Evolutionary conservation across 1,139 yeast species (phyloP).

Genomic region (Insectozyma bohioensis): DNA sequence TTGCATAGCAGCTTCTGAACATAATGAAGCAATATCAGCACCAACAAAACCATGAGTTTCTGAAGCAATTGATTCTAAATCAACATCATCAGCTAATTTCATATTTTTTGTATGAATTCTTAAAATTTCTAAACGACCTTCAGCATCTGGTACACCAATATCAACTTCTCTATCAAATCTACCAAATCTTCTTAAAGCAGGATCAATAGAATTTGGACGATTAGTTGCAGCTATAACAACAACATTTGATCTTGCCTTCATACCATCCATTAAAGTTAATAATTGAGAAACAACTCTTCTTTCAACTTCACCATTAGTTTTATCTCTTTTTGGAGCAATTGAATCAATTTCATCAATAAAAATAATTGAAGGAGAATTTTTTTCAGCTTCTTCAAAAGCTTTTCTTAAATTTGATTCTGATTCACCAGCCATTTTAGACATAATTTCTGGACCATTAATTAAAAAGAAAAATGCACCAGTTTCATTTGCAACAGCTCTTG

Average conservation of each 20-base stretch:
- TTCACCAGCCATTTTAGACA: conserved; percentile 99
- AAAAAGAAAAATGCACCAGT: conserved; percentile 98
- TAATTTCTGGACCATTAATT: conserved; percentile 99
- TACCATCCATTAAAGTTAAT: conserved; percentile 97
- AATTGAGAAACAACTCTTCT: conserved; percentile 98
- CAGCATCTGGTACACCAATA: conserved; percentile 98
- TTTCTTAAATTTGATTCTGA: conserved; percentile 95
- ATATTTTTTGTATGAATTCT: conserved; percentile 88
- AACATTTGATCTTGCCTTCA: conserved; percentile 96
- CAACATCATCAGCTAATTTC: conserved; percentile 95
- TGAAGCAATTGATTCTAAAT: conserved; percentile 77
- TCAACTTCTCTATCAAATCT: conserved; percentile 99
- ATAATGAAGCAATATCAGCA: conserved; percentile 76
- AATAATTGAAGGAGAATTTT: conserved; percentile 95
- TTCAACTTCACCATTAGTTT: conserved; percentile 97
- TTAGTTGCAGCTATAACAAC: conserved; percentile 90
- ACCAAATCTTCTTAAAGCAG: conserved; percentile 97
- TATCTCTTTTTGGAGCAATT: conserved; percentile 99
- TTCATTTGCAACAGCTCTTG: conserved; percentile 98
- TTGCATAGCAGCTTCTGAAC: conserved; percentile 95
- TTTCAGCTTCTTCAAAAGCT: conserved; percentile 99
- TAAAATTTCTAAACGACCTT: conserved; percentile 95
- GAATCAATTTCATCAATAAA: conserved; percentile 99
- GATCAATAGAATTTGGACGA: conserved; percentile 97
- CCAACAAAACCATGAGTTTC: conserved; percentile 98